A percentile compares a stretch with the other conserved stretches of the same genome.
Conservation (phyloP, 2,329 filamentous ascomycete species). For the Aspergillus latus region DNA sequence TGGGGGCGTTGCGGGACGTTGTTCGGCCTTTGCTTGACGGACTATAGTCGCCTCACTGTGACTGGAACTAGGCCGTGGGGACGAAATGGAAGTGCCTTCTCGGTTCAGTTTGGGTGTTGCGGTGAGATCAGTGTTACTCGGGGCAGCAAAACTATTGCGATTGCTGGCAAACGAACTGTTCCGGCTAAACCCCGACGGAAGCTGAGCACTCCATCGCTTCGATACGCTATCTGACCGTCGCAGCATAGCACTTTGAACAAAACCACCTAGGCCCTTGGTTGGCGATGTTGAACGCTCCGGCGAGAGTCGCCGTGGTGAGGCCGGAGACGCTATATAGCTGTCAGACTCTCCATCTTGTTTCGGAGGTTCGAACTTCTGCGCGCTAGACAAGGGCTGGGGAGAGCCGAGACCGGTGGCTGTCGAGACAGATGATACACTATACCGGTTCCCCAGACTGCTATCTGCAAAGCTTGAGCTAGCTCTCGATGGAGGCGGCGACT, state of each 20-base stretch:
- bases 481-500: slow-evolving; percentile 52
- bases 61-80: slow-evolving; percentile 65
- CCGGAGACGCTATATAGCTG: slow-evolving; percentile 58
- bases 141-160: slow-evolving; percentile 41
- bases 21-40: slow-evolving; percentile 37
- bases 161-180: slow-evolving; percentile 67
- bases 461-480: slow-evolving; percentile 50
- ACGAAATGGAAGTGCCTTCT: slow-evolving; percentile 57
- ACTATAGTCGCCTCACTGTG: slow-evolving; percentile 60
- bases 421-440: slow-evolving; percentile 51
- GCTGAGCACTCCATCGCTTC: slow-evolving; percentile 90
- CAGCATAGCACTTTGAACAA: slow-evolving; percentile 99
- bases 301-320: slow-evolving; percentile 60
- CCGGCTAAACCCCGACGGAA: slow-evolving; percentile 68
- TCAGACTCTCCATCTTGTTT: slow-evolving; percentile 33
- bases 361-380: slow-evolving; percentile 46
- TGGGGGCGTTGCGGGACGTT: slow-evolving; percentile 33
- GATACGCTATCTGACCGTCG: slow-evolving; percentile 92
- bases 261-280: slow-evolving; percentile 94
- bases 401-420: slow-evolving; percentile 46
- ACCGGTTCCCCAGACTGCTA: slow-evolving; percentile 48
- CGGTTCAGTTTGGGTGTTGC: slow-evolving; percentile 43
- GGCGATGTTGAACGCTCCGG: slow-evolving; percentile 70
- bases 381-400: slow-evolving; percentile 46
- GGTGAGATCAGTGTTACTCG: slow-evolving; percentile 30